Evolutionary conservation across 2,329 filamentous ascomycete genomes (phyloP).

Genomic region (Penicillium brevicompactum): DNA sequence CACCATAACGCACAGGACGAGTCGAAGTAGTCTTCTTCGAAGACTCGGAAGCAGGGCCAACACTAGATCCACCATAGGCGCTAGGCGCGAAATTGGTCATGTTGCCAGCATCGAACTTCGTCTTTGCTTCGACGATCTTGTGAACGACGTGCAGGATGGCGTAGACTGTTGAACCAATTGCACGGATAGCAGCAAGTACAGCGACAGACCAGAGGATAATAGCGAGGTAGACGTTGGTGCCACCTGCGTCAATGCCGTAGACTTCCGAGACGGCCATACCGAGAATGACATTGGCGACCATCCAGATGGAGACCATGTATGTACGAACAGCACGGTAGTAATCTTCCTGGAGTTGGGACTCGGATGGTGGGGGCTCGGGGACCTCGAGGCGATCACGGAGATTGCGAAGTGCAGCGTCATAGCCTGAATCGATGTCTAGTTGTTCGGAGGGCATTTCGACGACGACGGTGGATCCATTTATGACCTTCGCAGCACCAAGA

Average conservation of each 20-base stretch:
- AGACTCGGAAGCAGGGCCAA: constrained; percentile 22
- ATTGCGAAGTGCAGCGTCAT: constrained; percentile 95
- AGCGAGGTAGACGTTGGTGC: constrained; percentile 83
- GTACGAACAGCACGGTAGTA: constrained; percentile 97
- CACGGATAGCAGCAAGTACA: constrained; percentile 81
- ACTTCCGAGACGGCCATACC: constrained; percentile 91
- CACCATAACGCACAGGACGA: constrained; percentile 32
- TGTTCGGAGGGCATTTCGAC: constrained; percentile 98
- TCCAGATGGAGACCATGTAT: constrained; percentile 97
- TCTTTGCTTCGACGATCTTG: constrained; percentile 80
- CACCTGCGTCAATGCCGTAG: constrained; percentile 71
- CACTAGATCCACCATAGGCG: constrained; percentile 25
- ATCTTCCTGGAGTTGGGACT: constrained; percentile 90
- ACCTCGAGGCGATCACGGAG: constrained; percentile 92
- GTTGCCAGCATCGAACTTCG: constrained; percentile 56
- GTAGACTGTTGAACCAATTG: constrained; percentile 78
- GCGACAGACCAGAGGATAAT: constrained; percentile 95
- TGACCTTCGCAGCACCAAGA: constrained; percentile 79
- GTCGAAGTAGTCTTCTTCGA: constrained; percentile 7
- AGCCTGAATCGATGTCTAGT: constrained; percentile 95
- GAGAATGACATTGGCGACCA: constrained; percentile 86
- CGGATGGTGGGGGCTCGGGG: constrained; percentile 60
- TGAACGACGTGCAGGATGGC: constrained; percentile 82
- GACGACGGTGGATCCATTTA: constrained; percentile 78
- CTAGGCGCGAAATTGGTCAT: constrained; percentile 30